phyloP scores from a whole-genome alignment of 495 filamentous ascomycete species.

The Lindgomyces ingoldianus region DNA sequence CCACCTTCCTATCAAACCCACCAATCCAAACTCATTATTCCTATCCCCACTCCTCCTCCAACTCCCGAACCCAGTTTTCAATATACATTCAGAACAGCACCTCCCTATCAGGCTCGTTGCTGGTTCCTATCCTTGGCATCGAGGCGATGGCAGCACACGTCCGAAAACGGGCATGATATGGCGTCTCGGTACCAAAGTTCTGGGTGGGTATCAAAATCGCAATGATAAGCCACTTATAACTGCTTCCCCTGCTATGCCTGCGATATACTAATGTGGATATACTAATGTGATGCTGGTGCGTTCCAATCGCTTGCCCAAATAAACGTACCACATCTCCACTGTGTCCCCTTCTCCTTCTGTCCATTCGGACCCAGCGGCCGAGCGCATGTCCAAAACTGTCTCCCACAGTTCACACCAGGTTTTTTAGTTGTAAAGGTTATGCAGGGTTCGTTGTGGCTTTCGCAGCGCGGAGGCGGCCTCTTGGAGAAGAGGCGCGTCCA shows the following conservation, averaged over 20 bases:
- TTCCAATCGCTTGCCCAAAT: constrained; percentile 91
- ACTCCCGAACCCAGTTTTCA: background rate
- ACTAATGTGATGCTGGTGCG: too few relatives aligned
- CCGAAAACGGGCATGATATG: background rate
- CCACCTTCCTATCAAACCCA: too few relatives aligned
- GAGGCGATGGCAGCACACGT: background rate
- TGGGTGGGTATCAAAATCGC: too few relatives aligned
- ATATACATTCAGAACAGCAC: too few relatives aligned
- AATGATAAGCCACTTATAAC: too few relatives aligned
- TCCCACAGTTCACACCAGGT: constrained; percentile 75
- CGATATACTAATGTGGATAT: too few relatives aligned
- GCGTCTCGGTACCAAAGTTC: too few relatives aligned
- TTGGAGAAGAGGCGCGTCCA: constrained; percentile 86
- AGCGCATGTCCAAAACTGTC: constrained; percentile 84
- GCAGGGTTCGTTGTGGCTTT: constrained; percentile 82
- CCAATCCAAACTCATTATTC: too few relatives aligned
- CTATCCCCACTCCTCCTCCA: too few relatives aligned
- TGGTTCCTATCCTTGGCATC: background rate
- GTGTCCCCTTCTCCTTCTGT: constrained; percentile 73
- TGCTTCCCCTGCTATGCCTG: too few relatives aligned
- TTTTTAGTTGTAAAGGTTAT: constrained; percentile 81
- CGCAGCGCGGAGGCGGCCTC: constrained; percentile 71
- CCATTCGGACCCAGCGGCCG: constrained; percentile 81
- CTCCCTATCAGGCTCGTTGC: too few relatives aligned
- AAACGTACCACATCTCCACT: constrained; percentile 85